Base-by-base conservation (phyloP, 805 yeast species). In the Candida chilensis region DNA sequence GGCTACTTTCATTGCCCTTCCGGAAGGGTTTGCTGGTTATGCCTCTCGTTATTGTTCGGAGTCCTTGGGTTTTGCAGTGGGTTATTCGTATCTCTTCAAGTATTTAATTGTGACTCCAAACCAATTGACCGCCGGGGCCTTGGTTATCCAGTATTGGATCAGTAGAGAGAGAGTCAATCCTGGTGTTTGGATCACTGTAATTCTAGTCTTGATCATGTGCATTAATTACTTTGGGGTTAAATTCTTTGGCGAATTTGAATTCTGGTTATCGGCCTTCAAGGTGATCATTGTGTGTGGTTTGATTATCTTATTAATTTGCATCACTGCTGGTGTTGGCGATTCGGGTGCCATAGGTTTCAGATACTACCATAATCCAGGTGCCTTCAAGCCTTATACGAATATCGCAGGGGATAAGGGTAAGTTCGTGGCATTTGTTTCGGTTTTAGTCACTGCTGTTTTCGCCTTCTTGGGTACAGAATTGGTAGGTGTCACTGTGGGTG, bases 321-420 rank as follows among this genome's bases (percentile, higher is more conserved):
- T 82, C 36, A 78, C 80, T 57, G 59, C 76, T 33, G 94, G 94
- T 36, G 94, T 92, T 32, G 83, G 77, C 90, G 38, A 64, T 65
- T 26, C 78, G 77, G 86, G 80, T 42, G 67, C 90, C 52, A 54
- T 71, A 20, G 90, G 88, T 2, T 81, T 78, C 57, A 65, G 82
- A 44, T 80, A 62, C 48, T 80, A 85, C 84, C 50, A 63, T 27
- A 46, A 71, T 37, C 86, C 87, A 1, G 88, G 87, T 37, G 79
- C 85, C 0, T 79, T 45, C 41, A 44, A 47, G 21, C 27, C 29
- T 20, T 60, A 53, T 40, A 33, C 43, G 5, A 43, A 50, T 13
- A 68, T 67, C 17, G 47, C 34, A 5, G 74, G 72, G 3, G 34
- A 60, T 12, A 49, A 44, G 37, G 84, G 82, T 37, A 68, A 71